Percentiles rank a stretch among this genome's conserved stretches.
Conservation (phyloP, 306 rosid species). For the Trichosanthes truncata region DNA sequence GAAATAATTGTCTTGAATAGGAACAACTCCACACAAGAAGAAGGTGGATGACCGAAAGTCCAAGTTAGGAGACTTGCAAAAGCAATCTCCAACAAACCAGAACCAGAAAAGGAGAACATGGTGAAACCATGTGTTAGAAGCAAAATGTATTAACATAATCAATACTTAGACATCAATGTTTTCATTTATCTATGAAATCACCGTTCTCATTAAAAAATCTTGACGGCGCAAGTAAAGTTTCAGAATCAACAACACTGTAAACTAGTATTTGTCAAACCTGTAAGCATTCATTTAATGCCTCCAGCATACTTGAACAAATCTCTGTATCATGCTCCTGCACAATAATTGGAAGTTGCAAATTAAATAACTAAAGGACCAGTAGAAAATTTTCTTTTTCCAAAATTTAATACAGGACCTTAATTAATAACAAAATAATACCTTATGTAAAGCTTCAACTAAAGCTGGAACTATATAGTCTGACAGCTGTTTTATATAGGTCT, state of each 20-base stretch:
- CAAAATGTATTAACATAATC: not conserved
- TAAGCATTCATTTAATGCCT: constrained; percentile 82
- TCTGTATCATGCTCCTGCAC: constrained; percentile 98
- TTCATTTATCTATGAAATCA: not conserved
- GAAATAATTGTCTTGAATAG: constrained; percentile 1
- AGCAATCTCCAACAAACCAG: not conserved
- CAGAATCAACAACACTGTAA: not conserved
- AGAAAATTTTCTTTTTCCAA: not conserved
- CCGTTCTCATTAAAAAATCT: not conserved
- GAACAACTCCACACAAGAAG: not conserved
- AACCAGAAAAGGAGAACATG: not conserved
- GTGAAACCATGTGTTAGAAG: not conserved
- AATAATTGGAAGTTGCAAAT: not conserved
- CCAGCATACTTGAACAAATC: constrained; percentile 91
- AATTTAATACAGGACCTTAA: not conserved
- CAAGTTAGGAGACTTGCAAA: not conserved
- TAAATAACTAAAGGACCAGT: not conserved
- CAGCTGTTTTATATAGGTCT: constrained; percentile 70
- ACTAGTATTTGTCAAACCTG: constrained; percentile 45
- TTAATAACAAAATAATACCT: constrained; percentile 31
- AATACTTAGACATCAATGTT: not conserved
- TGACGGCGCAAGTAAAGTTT: not conserved
- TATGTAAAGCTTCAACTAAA: constrained; percentile 93
- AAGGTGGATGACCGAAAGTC: not conserved
- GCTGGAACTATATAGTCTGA: constrained; percentile 83